Conservation (phyloP, 23 red algal genomes). For the Agarophyton chilense region DNA sequence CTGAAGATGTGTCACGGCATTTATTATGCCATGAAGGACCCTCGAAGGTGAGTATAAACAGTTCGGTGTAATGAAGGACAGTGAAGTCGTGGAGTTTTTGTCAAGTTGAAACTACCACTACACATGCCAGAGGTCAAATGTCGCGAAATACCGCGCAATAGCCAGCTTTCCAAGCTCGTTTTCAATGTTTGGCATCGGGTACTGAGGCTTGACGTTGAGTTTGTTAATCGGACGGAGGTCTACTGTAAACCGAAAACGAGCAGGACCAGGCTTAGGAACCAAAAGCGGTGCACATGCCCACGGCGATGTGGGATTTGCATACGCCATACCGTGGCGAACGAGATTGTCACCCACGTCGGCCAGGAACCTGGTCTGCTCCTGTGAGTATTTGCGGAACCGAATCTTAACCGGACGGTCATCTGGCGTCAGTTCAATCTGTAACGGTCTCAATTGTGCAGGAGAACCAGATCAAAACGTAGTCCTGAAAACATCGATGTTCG, state of each 20-base stretch:
- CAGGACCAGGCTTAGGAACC: no score
- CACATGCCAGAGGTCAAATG: no score
- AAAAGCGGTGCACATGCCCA: no score
- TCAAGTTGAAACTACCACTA: no score
- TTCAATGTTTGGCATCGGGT: no score
- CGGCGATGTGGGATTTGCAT: constrained; percentile 10
- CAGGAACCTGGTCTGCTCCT: constrained; percentile 1
- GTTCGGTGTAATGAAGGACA: no score
- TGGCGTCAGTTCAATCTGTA: constrained; percentile 2
- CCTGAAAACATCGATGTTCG: not conserved
- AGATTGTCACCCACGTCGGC: not conserved
- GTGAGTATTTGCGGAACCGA: constrained; percentile 6
- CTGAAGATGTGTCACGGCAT: constrained; percentile 47
- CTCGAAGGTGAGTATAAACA: constrained; percentile 28
- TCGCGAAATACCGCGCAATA: no score
- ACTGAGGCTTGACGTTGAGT: no score
- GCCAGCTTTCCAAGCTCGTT: no score
- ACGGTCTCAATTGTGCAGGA: not conserved
- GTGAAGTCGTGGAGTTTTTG: no score
- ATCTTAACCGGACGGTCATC: not conserved
- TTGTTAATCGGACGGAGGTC: no score
- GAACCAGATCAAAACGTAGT: not conserved
- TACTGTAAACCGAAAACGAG: no score
- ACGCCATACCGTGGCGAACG: not conserved
- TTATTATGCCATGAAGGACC: constrained; percentile 51